Conservation (phyloP, 495 filamentous ascomycete genomes). For the Daldinia childiae region DNA sequence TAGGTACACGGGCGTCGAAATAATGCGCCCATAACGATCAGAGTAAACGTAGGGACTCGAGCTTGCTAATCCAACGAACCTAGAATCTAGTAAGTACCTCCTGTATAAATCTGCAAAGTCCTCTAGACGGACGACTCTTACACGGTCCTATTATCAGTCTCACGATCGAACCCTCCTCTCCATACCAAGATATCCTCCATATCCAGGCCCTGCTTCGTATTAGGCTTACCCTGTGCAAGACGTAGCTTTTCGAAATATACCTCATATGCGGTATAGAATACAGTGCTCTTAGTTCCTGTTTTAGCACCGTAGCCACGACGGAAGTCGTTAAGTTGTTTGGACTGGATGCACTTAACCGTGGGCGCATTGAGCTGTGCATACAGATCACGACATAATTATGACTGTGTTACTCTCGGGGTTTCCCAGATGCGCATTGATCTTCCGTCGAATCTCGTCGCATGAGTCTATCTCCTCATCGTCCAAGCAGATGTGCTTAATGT, state of each 20-base stretch:
- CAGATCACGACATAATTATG: slow-evolving; percentile 62
- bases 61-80: neutral
- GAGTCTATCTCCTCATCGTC: slow-evolving; percentile 50
- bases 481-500: slow-evolving; percentile 52
- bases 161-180: no score
- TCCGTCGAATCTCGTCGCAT: slow-evolving; percentile 27
- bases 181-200: no score
- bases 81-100: no score
- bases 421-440: slow-evolving; percentile 63
- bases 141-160: no score
- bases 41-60: neutral
- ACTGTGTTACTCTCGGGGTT: slow-evolving; percentile 59
- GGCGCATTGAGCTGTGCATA: slow-evolving; percentile 44
- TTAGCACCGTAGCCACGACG: slow-evolving; percentile 57
- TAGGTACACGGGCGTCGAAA: neutral
- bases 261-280: no score
- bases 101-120: no score
- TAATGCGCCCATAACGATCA: neutral
- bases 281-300: slow-evolving; percentile 51
- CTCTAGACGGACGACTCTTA: no score
- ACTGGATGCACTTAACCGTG: slow-evolving; percentile 43
- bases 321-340: slow-evolving; percentile 58
- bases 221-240: no score
- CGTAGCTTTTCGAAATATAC: no score
- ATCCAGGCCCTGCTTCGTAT: no score